Conservation (phyloP, 2,329 filamentous ascomycete genomes). For the Exutisphaerella laricina region DNA sequence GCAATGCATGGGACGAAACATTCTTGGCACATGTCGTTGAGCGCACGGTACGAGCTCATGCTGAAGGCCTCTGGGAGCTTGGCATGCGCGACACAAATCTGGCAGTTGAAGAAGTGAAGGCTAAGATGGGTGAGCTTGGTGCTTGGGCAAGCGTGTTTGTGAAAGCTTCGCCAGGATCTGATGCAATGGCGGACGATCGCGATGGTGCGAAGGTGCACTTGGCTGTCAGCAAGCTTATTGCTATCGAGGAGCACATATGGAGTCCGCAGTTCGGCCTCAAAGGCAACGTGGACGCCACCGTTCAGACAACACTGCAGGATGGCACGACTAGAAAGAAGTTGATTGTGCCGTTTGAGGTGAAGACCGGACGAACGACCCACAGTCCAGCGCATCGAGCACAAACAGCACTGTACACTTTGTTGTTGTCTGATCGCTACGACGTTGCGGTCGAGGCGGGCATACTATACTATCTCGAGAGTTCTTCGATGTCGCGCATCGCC, state of each 20-base stretch:
- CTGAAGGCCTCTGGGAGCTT: slow-evolving; percentile 87
- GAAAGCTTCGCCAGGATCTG: slow-evolving; percentile 60
- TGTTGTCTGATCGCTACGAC: slow-evolving; percentile 92
- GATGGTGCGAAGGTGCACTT: slow-evolving; percentile 71
- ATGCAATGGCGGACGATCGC: slow-evolving; percentile 72
- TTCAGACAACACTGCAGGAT: slow-evolving; percentile 78
- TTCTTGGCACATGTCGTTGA: slow-evolving; percentile 65
- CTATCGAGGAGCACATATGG: slow-evolving; percentile 98
- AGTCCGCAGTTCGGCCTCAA: slow-evolving; percentile 96
- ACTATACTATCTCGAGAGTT: slow-evolving; percentile 90
- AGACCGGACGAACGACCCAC: slow-evolving; percentile 77
- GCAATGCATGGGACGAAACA: slow-evolving; percentile 69
- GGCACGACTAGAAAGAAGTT: slow-evolving; percentile 54
- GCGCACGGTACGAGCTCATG: slow-evolving; percentile 64
- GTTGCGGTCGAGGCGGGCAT: slow-evolving; percentile 85
- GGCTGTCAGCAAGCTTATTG: slow-evolving; percentile 87
- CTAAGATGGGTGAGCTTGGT: slow-evolving; percentile 75
- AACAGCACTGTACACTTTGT: slow-evolving; percentile 86
- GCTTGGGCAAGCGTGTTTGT: slow-evolving; percentile 82
- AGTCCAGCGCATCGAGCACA: slow-evolving; percentile 83
- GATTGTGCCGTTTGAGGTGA: slow-evolving; percentile 90
- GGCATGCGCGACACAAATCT: slow-evolving; percentile 61
- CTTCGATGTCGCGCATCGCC: slow-evolving; percentile 77
- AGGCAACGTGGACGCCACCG: slow-evolving; percentile 94
- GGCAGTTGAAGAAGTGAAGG: slow-evolving; percentile 72